These are phyloP conservation scores for Pythium catenulatum DNA, from an alignment of 352 stramenopile genomes.

Conservation along the genomic window DNA sequence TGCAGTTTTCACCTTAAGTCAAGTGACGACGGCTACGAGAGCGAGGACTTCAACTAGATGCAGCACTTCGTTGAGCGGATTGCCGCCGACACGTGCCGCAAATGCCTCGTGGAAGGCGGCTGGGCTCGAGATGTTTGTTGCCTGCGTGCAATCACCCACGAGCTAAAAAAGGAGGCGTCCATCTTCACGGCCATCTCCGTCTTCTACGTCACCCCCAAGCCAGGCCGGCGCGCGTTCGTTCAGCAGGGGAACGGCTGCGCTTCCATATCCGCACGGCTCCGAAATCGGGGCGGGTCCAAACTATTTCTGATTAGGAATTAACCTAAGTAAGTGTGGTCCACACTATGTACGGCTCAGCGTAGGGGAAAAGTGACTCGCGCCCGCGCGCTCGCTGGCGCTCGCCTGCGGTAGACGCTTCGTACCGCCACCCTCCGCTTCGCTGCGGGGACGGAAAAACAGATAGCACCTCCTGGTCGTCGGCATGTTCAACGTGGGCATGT, in stretches of 20 bases:
- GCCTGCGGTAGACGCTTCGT: neutral
- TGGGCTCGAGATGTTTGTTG: constrained; percentile 10
- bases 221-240: neutral
- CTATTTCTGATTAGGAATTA: too few species aligned
- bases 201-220: neutral
- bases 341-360: too few species aligned
- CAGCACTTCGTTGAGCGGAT: too few species aligned
- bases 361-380: neutral
- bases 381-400: neutral
- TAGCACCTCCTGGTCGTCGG: too few species aligned
- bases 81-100: too few species aligned
- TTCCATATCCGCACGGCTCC: too few species aligned
- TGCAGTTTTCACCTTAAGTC: too few species aligned
- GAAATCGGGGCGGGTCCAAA: too few species aligned
- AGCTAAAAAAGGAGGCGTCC: neutral
- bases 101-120: neutral
- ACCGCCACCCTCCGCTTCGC: neutral
- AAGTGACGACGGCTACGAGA: too few species aligned
- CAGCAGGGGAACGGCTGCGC: neutral
- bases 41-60: too few species aligned
- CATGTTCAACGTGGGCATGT: too few species aligned
- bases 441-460: neutral
- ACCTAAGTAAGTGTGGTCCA: too few species aligned
- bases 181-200: neutral
- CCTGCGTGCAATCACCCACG: neutral